Percentiles rank a stretch among this genome's conserved stretches.
Evolutionary conservation across 2,329 filamentous ascomycete genomes (phyloP).

Genomic region (Sarocladium brachiariae): DNA sequence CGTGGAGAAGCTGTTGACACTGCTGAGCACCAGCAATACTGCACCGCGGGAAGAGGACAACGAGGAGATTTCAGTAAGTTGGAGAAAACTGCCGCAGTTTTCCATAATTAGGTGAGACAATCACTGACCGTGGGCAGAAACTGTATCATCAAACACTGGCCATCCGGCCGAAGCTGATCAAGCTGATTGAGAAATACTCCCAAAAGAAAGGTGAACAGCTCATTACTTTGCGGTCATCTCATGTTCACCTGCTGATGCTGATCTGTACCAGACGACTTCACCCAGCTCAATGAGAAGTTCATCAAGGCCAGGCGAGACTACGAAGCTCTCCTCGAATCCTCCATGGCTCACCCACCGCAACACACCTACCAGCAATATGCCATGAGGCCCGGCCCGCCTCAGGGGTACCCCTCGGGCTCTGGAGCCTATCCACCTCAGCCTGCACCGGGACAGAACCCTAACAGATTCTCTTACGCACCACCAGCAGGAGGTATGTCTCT

Average conservation of each 20-base stretch:
- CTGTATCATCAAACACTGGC: conserved; percentile 88
- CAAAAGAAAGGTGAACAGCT: conserved; percentile 95
- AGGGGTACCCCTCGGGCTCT: conserved; percentile 35
- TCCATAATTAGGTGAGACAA: not conserved
- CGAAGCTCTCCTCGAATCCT: conserved; percentile 88
- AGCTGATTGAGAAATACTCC: conserved; percentile 97
- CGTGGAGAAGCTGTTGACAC: conserved; percentile 66
- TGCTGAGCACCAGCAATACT: conserved; percentile 81
- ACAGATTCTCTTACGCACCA: conserved; percentile 56
- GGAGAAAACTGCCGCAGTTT: no score
- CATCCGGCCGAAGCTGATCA: conserved; percentile 93
- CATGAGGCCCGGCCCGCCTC: conserved; percentile 43
- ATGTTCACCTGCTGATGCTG: no score
- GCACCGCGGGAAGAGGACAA: conserved; percentile 83
- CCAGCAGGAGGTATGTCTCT: not conserved
- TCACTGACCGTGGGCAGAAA: conserved; percentile 44
- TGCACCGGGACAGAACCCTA: conserved; percentile 43
- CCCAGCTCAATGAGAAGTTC: conserved; percentile 97
- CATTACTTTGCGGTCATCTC: no score
- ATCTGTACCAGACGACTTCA: conserved; percentile 73
- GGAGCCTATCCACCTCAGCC: conserved; percentile 33
- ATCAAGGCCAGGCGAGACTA: conserved; percentile 98
- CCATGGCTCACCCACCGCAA: conserved; percentile 89
- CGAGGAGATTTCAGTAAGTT: conserved; percentile 80
- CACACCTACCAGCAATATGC: conserved; percentile 66